phyloP scores from a whole-genome alignment of 495 filamentous ascomycete species.

The Glonium stellatum region DNA sequence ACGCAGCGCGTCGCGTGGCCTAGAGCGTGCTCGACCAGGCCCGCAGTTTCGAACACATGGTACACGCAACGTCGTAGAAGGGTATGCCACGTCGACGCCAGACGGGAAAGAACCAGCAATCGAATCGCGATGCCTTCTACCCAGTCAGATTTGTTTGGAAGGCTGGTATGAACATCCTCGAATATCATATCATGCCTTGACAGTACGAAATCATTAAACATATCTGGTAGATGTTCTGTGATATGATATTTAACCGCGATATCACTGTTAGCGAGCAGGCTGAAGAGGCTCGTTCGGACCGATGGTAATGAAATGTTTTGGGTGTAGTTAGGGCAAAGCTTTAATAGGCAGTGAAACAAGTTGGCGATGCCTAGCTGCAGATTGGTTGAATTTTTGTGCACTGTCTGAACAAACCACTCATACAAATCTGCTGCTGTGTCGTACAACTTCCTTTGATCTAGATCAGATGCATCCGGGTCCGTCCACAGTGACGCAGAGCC shows the following conservation, averaged over 20 bases:
- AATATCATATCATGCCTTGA: constrained; percentile 76
- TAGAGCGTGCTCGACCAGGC: constrained; percentile 53
- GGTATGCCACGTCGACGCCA: constrained; percentile 76
- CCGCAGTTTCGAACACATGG: constrained; percentile 84
- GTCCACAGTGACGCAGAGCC: constrained; percentile 61
- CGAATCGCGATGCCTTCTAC: constrained; percentile 80
- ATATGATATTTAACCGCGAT: constrained; percentile 71
- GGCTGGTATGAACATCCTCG: constrained; percentile 61
- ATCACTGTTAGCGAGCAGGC: constrained; percentile 57
- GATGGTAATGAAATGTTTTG: constrained; percentile 52
- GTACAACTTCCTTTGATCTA: constrained; percentile 36
- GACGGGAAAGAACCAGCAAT: constrained; percentile 61
- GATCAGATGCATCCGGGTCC: constrained; percentile 43
- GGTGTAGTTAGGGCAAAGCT: constrained; percentile 56
- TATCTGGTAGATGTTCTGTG: constrained; percentile 56
- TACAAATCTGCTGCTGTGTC: constrained; percentile 69
- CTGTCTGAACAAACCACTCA: constrained; percentile 61
- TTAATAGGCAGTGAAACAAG: constrained; percentile 61
- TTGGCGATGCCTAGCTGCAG: constrained; percentile 60
- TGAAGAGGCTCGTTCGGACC: constrained; percentile 66
- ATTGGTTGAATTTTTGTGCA: constrained; percentile 55
- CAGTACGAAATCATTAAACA: constrained; percentile 74
- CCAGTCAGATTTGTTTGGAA: constrained; percentile 65
- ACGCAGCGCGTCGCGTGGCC: constrained; percentile 67
- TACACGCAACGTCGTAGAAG: constrained; percentile 78